These are phyloP conservation scores for Candida pseudofarinosa DNA, from an alignment of 805 yeast genomes.

Conservation along the genomic window DNA sequence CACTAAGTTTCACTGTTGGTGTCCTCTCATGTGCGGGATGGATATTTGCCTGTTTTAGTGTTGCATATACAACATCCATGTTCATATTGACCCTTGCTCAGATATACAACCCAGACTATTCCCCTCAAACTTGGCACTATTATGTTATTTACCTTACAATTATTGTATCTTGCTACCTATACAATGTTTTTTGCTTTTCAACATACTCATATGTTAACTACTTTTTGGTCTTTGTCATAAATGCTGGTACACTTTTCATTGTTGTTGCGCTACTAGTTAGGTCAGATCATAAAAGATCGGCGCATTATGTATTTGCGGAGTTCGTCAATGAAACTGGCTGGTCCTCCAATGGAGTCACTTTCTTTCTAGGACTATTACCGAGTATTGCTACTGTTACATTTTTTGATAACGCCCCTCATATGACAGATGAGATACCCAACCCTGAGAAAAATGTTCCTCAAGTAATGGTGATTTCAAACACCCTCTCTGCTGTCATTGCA, in stretches of 20 bases:
- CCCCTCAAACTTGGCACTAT: slow-evolving; percentile 14
- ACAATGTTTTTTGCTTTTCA: slow-evolving; percentile 12
- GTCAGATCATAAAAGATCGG: slow-evolving; percentile 15
- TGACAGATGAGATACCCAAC: slow-evolving; percentile 29
- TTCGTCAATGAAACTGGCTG: slow-evolving; percentile 23
- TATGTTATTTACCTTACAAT: slow-evolving; percentile 13
- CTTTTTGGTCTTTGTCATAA: slow-evolving; percentile 16
- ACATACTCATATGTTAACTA: slow-evolving; percentile 13
- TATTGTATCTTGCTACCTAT: slow-evolving; percentile 7
- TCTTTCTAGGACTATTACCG: slow-evolving; percentile 22
- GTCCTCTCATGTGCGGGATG: slow-evolving; percentile 22
- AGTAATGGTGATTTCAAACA: slow-evolving; percentile 27
- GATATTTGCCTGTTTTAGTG: slow-evolving; percentile 18
- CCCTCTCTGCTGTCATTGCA: slow-evolving; percentile 22
- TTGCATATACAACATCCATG: slow-evolving; percentile 14
- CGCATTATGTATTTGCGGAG: slow-evolving; percentile 18
- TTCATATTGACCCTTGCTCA: slow-evolving; percentile 13
- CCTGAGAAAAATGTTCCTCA: slow-evolving; percentile 29
- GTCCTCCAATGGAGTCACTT: slow-evolving; percentile 20
- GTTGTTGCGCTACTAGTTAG: slow-evolving; percentile 16
- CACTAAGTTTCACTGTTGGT: slow-evolving; percentile 27
- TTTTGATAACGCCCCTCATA: slow-evolving; percentile 31
- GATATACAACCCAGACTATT: slow-evolving; percentile 14
- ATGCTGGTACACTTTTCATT: slow-evolving; percentile 18
- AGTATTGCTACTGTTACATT: slow-evolving; percentile 25